Evolutionary conservation across 2,329 filamentous ascomycete species (phyloP), one percentile per base, ranked within the genome.

Genomic region (Cladophialophora psammophila): DNA sequence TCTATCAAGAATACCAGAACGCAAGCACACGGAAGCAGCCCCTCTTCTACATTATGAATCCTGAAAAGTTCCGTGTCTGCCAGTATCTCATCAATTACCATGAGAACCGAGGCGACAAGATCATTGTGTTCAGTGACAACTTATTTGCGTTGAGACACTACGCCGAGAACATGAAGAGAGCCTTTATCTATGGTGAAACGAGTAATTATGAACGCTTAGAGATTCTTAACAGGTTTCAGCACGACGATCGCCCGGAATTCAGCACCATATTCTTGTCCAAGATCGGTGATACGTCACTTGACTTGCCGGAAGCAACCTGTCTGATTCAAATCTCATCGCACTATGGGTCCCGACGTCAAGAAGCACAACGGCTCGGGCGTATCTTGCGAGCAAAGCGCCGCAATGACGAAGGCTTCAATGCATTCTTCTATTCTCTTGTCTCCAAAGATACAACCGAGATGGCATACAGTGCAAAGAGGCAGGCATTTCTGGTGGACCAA

Each of bases 71-170:
- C 77, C 95, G 98, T 79, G 94, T 94, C 0, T 97, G 93, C 74
- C 94, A 99, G 77, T 98, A 95, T 76, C 85, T 99, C n/a, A 98
- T 99, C 76, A 92, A 98, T 78, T 98, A 96, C 76, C 95, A 99
- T 78, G 94, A 98, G 79, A 90, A 89, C 63, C 88, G 95, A 68
- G 94, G 95, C 36, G 95, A 98, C 82, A 98, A 98, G 80, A 93
- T 98, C 73, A 98, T 98, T 70, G 94, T 99, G 52, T 98, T 98
- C 78, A 97, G 93, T 0, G 95, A 99, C 78, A 97, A 98, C 72
- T 93, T 99, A 48, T 98, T 95, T 75, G 94, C 95, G 0, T 83
- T 99, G 35, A 88, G 94, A 72, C 87, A 89, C 48, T 97, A 98
- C 75, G 94, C 95, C 3, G 83, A 88, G 32, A 94, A 93, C 72